Evolutionary conservation across 805 yeast genomes (phyloP), one percentile per base, ranked within the genome.

Genomic region (Teunomyces stri): DNA sequence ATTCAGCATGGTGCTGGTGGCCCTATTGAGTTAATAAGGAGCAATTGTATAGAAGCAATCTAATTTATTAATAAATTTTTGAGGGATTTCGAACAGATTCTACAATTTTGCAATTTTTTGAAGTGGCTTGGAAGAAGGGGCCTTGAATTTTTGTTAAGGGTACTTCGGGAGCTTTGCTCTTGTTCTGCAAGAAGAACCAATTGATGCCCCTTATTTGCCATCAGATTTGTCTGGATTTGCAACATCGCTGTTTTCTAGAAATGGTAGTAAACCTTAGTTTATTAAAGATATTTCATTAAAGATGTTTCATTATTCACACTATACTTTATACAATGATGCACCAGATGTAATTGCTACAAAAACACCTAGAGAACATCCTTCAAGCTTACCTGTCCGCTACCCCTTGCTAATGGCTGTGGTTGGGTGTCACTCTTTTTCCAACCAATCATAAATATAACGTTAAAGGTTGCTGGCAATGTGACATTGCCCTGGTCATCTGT

Each of bases 361-460:
- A 34, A 22, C 42, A 25, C 43, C 33, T 51, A 63, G 38, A 82
- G 64, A 9, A 81, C 81, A 49, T 87, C 91, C 61, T 85, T 84
- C 58, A 88, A 67, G 51, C 73, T 82, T 35, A 87, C 75, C 57
- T 82, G 80, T 1, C 84, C 94, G 16, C 85, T 59, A 1, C 96
- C 96, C 52, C 95, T 72, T 43, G 76, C 76, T 49, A 87, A 74
- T 1, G 96, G 92, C 59, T 83, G 70, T 2, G 91, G 89, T 60
- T 87, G 89, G 43, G 66, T 60, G 5, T 79, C 79, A 46, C 87
- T 78, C 53, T 84, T 82, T 62, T 87, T 89, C 96, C 96, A 89
- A 2, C 96, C 96, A 60, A 89, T 86, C 89, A 88, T 84, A 61
- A 84, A 85, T 21, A 88, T 80, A 45, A 89, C 79, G 50, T 89